These are phyloP conservation scores for Nosema muscidifuracis DNA, from an alignment of 371 early-diverging fungal genomes.

Conservation along the genomic window DNA sequence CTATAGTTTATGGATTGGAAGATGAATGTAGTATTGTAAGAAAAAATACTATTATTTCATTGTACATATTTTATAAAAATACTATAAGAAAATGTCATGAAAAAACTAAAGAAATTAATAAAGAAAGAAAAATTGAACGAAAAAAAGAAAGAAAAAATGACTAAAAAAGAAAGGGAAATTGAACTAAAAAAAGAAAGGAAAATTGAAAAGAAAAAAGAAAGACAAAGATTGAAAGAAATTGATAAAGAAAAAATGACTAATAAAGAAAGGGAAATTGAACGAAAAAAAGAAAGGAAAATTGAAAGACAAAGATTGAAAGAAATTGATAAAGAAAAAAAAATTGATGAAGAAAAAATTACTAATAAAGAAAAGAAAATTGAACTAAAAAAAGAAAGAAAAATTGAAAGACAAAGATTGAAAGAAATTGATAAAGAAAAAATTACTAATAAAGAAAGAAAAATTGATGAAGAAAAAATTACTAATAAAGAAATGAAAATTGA, in stretches of 20 bases:
- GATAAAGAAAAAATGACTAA: neutral
- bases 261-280: neutral
- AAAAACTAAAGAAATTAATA: neutral
- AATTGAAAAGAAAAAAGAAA: too few relatives aligned
- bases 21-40: constrained; percentile 43
- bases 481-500: too few relatives aligned
- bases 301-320: neutral
- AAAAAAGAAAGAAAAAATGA: neutral
- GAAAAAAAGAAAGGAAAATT: neutral
- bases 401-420: neutral
- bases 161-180: neutral
- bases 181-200: neutral
- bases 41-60: constrained; percentile 27
- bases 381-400: too few relatives aligned
- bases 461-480: neutral
- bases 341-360: neutral
- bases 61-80: constrained; percentile 15
- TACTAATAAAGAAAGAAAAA: neutral
- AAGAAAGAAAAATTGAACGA: neutral
- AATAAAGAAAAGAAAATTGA: neutral
- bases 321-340: neutral
- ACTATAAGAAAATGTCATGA: neutral
- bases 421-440: neutral
- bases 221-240: neutral
- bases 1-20: constrained; percentile 49